Evolutionary conservation across 176 grass and related monocot genomes (phyloP), one percentile per base, ranked within the genome.

Genomic region (Metroxylon sagu): DNA sequence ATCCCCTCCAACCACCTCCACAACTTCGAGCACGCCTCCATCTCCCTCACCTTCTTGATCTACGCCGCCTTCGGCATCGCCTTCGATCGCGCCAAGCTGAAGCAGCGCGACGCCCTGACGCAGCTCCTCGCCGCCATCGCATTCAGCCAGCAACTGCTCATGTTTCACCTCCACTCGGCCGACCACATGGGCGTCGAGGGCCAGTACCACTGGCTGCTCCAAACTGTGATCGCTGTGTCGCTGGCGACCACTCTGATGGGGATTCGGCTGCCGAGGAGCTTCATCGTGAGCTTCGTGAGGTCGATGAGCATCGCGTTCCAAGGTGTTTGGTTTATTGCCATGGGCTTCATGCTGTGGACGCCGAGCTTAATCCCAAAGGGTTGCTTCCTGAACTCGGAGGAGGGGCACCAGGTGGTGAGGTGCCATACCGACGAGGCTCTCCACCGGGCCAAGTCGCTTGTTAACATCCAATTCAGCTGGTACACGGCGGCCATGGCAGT

Each of bases 11-110:
- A 89, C 67, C 90, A 95, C 70, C 90, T 95, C 65, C 90, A 86
- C 83, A 95, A 89, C 82, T 95, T 95, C 65, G 86, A 95, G 85
- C 90, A 95, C 71, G 83, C 90, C n/a, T 86, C 90, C 74, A 82
- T 95, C 79, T 95, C 90, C 35, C 75, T 95, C 18, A 63, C 80
- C 7, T 79, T 95, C 53, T 71, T 95, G 10, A 23, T 81, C 26
- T 95, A 71, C 70, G 85, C 86, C 16, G 75, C 90, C 18, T 79
- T 86, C n/a, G 48, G 73, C 59, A 85, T 94, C 61, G 73, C 81
- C 76, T 53, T 94, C 10, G 89, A 94, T 70, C 70, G 62, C 21
- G 5, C 17, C 48, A 43, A 25, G 21, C 4, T 16, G 4, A 18
- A 21, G 48, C 48, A 26, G 1, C 48, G 19, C 62, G 62, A 15